These are phyloP conservation scores for Infundibulicybe gibba DNA, from an alignment of 768 basidiomycete species.

Conservation along the genomic window DNA sequence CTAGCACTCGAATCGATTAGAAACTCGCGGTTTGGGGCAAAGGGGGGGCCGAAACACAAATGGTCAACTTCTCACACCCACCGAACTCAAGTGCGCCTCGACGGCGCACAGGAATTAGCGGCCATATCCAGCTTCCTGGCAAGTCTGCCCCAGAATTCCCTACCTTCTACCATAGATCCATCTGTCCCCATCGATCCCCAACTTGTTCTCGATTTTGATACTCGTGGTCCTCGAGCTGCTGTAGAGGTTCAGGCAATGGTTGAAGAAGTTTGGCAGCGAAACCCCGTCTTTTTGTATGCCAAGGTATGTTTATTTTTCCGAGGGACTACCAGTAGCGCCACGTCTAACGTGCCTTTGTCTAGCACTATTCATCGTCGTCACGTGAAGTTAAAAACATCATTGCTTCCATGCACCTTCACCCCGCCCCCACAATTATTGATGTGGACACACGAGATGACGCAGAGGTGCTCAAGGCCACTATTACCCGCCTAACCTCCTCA, in stretches of 20 bases:
- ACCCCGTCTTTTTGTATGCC: slow-evolving; percentile 74
- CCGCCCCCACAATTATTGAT: slow-evolving; percentile 64
- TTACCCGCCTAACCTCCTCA: slow-evolving; percentile 54
- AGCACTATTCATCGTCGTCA: slow-evolving; percentile 63
- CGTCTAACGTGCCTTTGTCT: slow-evolving; percentile 3
- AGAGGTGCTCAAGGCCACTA: slow-evolving; percentile 55
- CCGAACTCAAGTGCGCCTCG: slow-evolving; percentile 42
- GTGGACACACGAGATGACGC: slow-evolving; percentile 73
- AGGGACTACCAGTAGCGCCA: slow-evolving; percentile 2
- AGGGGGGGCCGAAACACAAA: slow-evolving; percentile 13
- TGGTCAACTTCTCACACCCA: slow-evolving; percentile 15
- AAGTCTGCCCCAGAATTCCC: slow-evolving; percentile 70
- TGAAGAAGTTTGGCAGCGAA: slow-evolving; percentile 64
- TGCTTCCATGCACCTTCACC: slow-evolving; percentile 50
- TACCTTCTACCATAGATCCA: slow-evolving; percentile 66
- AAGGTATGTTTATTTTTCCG: slow-evolving; percentile 44
- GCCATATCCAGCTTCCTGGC: slow-evolving; percentile 73
- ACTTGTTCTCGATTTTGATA: slow-evolving; percentile 81
- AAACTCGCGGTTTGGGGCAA: slow-evolving; percentile 24
- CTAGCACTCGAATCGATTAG: slow-evolving; percentile 30
- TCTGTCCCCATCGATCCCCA: slow-evolving; percentile 68
- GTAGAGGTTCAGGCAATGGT: slow-evolving; percentile 60
- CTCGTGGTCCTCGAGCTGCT: slow-evolving; percentile 53
- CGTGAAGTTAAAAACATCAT: slow-evolving; percentile 66
- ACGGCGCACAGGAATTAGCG: slow-evolving; percentile 62